A percentile compares a stretch with the other conserved stretches of the same genome.
These are phyloP conservation scores for Polyporus arcularius DNA, from an alignment of 768 basidiomycete genomes.

Conservation along the genomic window DNA sequence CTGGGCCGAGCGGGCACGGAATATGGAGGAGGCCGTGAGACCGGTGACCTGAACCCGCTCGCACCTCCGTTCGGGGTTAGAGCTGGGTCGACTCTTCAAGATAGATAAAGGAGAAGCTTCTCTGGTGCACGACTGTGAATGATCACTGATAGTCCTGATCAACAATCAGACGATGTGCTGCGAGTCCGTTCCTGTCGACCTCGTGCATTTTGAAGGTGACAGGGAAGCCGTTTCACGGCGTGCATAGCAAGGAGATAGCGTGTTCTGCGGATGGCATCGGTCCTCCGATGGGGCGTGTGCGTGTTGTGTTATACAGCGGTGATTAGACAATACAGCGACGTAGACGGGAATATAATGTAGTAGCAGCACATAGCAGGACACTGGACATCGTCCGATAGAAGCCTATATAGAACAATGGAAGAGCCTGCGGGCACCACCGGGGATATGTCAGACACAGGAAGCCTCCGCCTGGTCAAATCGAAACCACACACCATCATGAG, in stretches of 20 bases:
- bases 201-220: slow-evolving; percentile 1
- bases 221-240: background rate
- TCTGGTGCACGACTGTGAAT: slow-evolving; percentile 2
- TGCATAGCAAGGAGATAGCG: background rate
- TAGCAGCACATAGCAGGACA: slow-evolving; percentile 1
- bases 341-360: slow-evolving; percentile 12
- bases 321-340: slow-evolving; percentile 19
- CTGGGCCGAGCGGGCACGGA: slow-evolving; percentile 58
- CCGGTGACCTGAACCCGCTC: slow-evolving; percentile 9
- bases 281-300: background rate
- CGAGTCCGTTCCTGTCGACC: slow-evolving; percentile 9
- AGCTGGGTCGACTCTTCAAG: background rate
- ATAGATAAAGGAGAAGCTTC: background rate
- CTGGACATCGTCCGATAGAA: background rate
- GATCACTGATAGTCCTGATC: slow-evolving; percentile 20
- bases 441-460: background rate
- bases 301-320: slow-evolving; percentile 12
- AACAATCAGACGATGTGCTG: slow-evolving; percentile 15
- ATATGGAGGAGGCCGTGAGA: slow-evolving; percentile 55
- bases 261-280: background rate
- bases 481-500: background rate
- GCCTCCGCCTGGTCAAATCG: background rate
- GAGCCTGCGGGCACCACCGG: background rate
- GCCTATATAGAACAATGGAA: background rate
- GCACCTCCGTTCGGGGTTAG: background rate